A percentile compares a stretch with the other conserved stretches of the same genome.
These are phyloP conservation scores for Hymenoscyphus albidus DNA, from an alignment of 2,329 filamentous ascomycete genomes.

Conservation along the genomic window DNA sequence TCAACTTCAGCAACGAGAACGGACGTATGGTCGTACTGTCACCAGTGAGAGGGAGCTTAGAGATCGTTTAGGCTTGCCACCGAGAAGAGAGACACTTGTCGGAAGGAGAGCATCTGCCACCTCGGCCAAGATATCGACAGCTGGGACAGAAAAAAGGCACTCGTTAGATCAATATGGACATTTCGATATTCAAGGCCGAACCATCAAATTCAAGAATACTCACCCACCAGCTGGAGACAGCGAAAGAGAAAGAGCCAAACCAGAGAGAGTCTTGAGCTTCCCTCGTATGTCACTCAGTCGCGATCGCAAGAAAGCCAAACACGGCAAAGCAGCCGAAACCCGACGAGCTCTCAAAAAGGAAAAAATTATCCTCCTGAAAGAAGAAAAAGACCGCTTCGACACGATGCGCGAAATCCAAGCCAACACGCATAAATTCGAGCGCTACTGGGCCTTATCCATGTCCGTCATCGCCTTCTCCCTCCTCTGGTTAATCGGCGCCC, in stretches of 20 bases:
- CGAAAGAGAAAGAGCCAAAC: constrained; percentile 30
- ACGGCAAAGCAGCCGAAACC: constrained; percentile 10
- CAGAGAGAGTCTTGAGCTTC: constrained; percentile 10
- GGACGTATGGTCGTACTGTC: constrained; percentile 52
- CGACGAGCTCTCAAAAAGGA: constrained; percentile 25
- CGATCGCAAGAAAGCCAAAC: constrained; percentile 22
- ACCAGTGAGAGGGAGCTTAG: constrained; percentile 48
- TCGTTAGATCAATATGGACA: constrained; percentile 35
- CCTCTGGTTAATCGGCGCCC: constrained; percentile 63
- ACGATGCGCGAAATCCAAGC: constrained; percentile 61
- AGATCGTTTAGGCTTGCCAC: constrained; percentile 37
- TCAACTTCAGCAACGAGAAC: constrained; percentile 49
- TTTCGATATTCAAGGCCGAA: constrained; percentile 35
- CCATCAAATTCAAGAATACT: constrained; percentile 36
- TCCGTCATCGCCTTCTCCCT: constrained; percentile 57
- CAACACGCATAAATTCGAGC: constrained; percentile 56
- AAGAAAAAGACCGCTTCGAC: constrained; percentile 58
- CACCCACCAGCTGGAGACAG: constrained; percentile 20
- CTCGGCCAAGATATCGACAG: constrained; percentile 16
- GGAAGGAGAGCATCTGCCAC: constrained; percentile 10
- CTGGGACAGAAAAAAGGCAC: constrained; percentile 27
- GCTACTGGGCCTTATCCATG: constrained; percentile 55
- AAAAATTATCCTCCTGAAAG: constrained; percentile 51
- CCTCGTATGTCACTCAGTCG: constrained; percentile 20
- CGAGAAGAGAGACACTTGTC: constrained; percentile 19